Base-by-base conservation (phyloP, 805 yeast genomes). In the Kurtzmaniella cleridarum region DNA sequence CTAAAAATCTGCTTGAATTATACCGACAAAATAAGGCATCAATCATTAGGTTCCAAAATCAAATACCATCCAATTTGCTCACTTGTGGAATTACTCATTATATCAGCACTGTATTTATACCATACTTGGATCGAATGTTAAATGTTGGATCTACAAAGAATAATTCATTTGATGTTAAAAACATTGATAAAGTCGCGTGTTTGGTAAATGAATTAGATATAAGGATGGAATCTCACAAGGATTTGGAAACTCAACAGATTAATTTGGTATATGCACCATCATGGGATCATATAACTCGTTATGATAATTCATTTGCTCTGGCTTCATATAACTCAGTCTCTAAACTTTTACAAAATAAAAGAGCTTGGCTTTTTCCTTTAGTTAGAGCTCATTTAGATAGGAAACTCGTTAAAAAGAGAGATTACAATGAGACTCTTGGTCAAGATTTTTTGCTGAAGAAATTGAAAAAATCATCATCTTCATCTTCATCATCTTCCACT, bases 161-260 rank as follows among this genome's bases (percentile, higher is more conserved):
- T 11, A 53, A 50, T 34, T 38, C 47, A 24, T 26, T 11, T 27
- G 12, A 14, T 11, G 14, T n/a, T 16, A 27, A 5, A 6, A 14
- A 58, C 51, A 30, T 40, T 45, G 4, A 41, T 49, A 9, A 55
- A 32, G 54, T 76, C 2, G 61, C 74, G 2, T 52, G 48, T 4
- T 50, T 75, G 2, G 47, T 73, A 5, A 58, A 62, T 30, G 62
- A 55, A 2, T 63, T 73, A 36, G 69, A 65, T 18, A 47, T 79
- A 26, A 51, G 46, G 16, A 49, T 79, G 28, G 72, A 67, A 34
- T 47, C 54, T 13, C 57, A 55, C 28, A 51, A 62, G 24, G 71
- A 68, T 41, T 39, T 55, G 10, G 68, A 59, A 23, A 56, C 67
- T 3, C 58, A 59, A 23, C 49, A 48, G 37, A 41, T 47, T 1